These are phyloP conservation scores for Wickerhamomyces sydowiorum DNA, from an alignment of 805 yeast genomes.

Conservation along the genomic window DNA sequence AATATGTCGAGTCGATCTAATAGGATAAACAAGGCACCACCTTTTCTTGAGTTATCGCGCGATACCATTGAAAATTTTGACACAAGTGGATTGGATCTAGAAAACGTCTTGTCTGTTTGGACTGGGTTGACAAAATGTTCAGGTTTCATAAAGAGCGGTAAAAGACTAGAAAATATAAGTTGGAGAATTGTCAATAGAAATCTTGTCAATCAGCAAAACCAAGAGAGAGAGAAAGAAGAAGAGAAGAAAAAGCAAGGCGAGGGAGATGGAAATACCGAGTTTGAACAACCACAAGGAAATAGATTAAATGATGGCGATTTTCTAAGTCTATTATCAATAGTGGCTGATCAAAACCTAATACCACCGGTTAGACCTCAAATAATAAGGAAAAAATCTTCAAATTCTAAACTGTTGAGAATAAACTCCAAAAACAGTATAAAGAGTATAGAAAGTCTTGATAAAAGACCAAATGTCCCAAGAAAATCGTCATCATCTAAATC, in stretches of 20 bases:
- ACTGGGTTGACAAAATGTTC: constrained; percentile 30
- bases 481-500: constrained; percentile 22
- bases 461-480: constrained; percentile 16
- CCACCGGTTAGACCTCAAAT: constrained; percentile 13
- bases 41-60: constrained; percentile 23
- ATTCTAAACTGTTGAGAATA: constrained; percentile 6
- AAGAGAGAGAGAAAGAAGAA: background rate
- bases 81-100: constrained; percentile 28
- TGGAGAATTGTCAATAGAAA: constrained; percentile 27
- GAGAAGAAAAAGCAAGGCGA: background rate
- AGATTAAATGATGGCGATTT: constrained; percentile 22
- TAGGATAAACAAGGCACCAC: constrained; percentile 20
- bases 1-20: constrained; percentile 1
- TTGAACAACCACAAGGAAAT: constrained; percentile 5
- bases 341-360: constrained; percentile 18
- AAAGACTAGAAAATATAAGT: constrained; percentile 25
- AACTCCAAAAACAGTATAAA: constrained; percentile 6
- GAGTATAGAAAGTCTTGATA: constrained; percentile 6
- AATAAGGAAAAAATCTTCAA: constrained; percentile 16
- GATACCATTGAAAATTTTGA: constrained; percentile 20
- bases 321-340: constrained; percentile 20
- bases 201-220: constrained; percentile 12
- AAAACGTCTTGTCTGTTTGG: constrained; percentile 36
- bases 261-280: background rate
- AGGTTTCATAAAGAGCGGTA: constrained; percentile 23